Percentiles rank a stretch among this genome's conserved stretches.
These are phyloP conservation scores for Lupinus albus DNA, from an alignment of 306 rosid species.

Conservation along the genomic window DNA sequence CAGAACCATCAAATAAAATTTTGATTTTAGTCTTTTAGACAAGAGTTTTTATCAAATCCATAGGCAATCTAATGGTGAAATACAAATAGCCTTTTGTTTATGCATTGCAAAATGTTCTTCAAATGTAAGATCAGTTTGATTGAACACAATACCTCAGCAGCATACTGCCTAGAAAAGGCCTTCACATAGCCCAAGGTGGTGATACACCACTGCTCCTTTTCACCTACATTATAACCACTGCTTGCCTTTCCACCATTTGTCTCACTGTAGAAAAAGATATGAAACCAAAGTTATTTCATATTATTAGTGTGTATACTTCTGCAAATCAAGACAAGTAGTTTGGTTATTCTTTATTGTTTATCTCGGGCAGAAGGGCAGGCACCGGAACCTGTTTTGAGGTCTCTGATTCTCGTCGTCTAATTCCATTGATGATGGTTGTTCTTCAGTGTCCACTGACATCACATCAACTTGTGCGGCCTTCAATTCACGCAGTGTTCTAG, in stretches of 20 bases:
- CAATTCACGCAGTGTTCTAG: constrained; percentile 63
- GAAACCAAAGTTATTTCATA: constrained; percentile 13
- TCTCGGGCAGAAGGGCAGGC: constrained; percentile 5
- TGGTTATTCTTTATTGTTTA: not conserved
- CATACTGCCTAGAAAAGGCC: constrained; percentile 96
- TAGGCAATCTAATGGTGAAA: not conserved
- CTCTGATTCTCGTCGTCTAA: constrained; percentile 72
- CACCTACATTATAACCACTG: constrained; percentile 67
- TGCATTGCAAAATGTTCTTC: constrained; percentile 6
- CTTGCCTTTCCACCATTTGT: constrained; percentile 65
- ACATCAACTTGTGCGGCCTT: constrained; percentile 61
- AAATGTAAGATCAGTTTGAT: constrained; percentile 20
- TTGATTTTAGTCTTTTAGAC: not conserved
- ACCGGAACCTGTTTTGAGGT: constrained; percentile 66
- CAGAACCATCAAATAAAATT: not conserved
- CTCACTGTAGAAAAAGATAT: constrained; percentile 57
- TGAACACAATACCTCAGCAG: constrained; percentile 72
- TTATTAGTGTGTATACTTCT: constrained; percentile 17
- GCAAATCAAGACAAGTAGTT: constrained; percentile 4
- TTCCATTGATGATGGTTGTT: constrained; percentile 78
- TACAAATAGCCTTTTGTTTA: not conserved
- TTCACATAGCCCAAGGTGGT: constrained; percentile 91
- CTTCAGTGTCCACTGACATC: constrained; percentile 76
- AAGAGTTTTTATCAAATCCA: not conserved
- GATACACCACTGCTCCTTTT: constrained; percentile 96